Base-by-base conservation (phyloP, 176 grass and related monocot species). In the Microstegium vimineum region DNA sequence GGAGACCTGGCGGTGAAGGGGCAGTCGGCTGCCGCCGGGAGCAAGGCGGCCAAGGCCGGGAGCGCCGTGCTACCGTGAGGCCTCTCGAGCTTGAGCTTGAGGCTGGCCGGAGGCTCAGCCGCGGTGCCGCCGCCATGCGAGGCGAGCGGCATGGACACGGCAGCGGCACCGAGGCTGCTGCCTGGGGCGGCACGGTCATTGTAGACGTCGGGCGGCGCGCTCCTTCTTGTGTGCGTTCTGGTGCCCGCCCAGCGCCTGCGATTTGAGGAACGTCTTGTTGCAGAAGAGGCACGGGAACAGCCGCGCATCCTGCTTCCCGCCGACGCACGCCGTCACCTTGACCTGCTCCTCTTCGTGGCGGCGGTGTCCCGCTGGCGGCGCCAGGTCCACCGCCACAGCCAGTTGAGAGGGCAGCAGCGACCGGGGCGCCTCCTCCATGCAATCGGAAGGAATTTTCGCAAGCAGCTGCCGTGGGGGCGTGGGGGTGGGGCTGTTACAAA, bases 171-270 rank as follows among this genome's bases (percentile, higher is more conserved):
- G 57, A 27, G 23, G 11, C 57, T 62, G 25, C 59, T 2, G 25
- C 59, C 10, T 1, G 7, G 1, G 16, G 4, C 1, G 9, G 18
- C 33, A 17, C 2, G 32, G 65, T 10, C 32, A 11, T 20, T 5
- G 34, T 38, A 14, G 66, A 40, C 1, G 66, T 40, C 1, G 66
- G 66, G 66, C 20, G 35, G 36, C 66, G 35, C 66, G 66, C 20
- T 91, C 89, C 63, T 94, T 94, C 86, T 91, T 92, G 84, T 92
- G 90, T 2, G 87, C 90, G 68, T 92, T 92, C 72, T 92, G 90
- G 80, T 92, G 90, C 2, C 90, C 90, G 8, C 90, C 90, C 3
- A 92, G 80, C 41, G 90, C 90, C 77, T 92, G 90, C 37, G 87
- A 91, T 36, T 69, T 69, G 66, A 88, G 35, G 85, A 94, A 94